phyloP scores from a whole-genome alignment of 768 basidiomycete genomes.

The Leucocoprinus birnbaumii region DNA sequence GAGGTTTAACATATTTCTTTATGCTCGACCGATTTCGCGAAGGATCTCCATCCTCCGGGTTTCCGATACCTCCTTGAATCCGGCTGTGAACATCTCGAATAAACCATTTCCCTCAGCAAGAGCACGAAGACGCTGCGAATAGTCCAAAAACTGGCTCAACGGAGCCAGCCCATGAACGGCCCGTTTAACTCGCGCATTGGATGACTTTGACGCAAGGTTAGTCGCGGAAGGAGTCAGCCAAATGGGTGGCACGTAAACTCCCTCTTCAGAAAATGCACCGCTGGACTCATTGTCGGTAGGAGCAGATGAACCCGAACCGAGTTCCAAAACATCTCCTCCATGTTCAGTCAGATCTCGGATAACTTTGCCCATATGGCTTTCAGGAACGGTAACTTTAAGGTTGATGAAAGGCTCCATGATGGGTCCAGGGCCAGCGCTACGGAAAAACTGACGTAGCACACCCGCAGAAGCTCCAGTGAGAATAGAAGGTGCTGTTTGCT shows the following conservation, averaged over 20 bases:
- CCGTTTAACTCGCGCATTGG: slow-evolving; percentile 42
- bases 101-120: slow-evolving; percentile 79
- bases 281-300: slow-evolving; percentile 32
- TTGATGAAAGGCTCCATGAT: slow-evolving; percentile 77
- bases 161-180: slow-evolving; percentile 73
- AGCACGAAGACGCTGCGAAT: slow-evolving; percentile 73
- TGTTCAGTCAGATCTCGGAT: slow-evolving; percentile 85
- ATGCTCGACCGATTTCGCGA: slow-evolving; percentile 75
- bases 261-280: slow-evolving; percentile 54
- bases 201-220: background rate
- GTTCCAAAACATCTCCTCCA: slow-evolving; percentile 74
- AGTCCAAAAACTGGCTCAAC: slow-evolving; percentile 80
- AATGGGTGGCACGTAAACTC: slow-evolving; percentile 71
- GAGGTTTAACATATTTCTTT: slow-evolving; percentile 16
- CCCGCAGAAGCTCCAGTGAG: slow-evolving; percentile 63
- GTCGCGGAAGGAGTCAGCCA: slow-evolving; percentile 67
- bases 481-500: slow-evolving; percentile 38
- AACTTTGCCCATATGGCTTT: slow-evolving; percentile 70
- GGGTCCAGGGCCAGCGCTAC: slow-evolving; percentile 63
- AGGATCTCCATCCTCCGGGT: slow-evolving; percentile 68
- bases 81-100: slow-evolving; percentile 79
- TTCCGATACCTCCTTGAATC: slow-evolving; percentile 67
- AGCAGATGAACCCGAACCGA: slow-evolving; percentile 42
- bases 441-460: slow-evolving; percentile 60
- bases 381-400: slow-evolving; percentile 65